phyloP scores from a whole-genome alignment of 768 basidiomycete genomes.

The Chiua virens region DNA sequence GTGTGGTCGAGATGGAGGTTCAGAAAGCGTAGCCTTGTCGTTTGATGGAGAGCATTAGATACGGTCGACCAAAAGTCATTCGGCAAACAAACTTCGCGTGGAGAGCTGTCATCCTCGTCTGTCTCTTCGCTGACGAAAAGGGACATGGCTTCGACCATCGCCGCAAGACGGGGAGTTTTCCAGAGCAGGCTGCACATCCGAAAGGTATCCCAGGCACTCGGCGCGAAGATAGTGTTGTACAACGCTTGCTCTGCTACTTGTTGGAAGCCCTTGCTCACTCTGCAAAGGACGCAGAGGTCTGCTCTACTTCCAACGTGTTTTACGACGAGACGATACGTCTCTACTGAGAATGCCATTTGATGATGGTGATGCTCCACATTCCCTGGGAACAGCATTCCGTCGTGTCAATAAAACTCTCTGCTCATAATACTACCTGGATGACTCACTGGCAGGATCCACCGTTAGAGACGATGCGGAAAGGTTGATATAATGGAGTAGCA shows the following conservation, averaged over 20 bases:
- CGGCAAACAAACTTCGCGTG: constrained; percentile 19
- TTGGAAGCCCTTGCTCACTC: constrained; percentile 57
- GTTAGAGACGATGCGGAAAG: neutral
- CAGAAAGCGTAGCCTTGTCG: constrained; percentile 48
- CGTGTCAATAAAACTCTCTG: neutral
- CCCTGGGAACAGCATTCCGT: constrained; percentile 7
- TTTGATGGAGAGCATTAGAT: constrained; percentile 49
- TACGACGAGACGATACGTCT: constrained; percentile 58
- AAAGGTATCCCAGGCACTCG: constrained; percentile 38
- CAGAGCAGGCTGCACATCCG: constrained; percentile 49
- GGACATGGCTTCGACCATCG: constrained; percentile 54
- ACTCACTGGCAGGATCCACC: constrained; percentile 11
- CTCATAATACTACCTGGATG: neutral
- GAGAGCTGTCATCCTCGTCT: neutral
- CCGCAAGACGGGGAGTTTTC: constrained; percentile 46
- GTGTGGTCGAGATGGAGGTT: constrained; percentile 42
- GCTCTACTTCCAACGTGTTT: constrained; percentile 48
- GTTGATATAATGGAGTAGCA: neutral
- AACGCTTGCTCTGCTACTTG: constrained; percentile 54
- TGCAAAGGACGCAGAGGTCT: constrained; percentile 57
- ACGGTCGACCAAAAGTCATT: constrained; percentile 51
- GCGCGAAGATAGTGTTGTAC: constrained; percentile 58
- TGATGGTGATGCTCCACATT: constrained; percentile 38
- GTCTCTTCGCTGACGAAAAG: constrained; percentile 38
- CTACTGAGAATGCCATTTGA: constrained; percentile 60